phyloP scores from a whole-genome alignment of 495 filamentous ascomycete species.

The Pseudevernia furfuracea region DNA sequence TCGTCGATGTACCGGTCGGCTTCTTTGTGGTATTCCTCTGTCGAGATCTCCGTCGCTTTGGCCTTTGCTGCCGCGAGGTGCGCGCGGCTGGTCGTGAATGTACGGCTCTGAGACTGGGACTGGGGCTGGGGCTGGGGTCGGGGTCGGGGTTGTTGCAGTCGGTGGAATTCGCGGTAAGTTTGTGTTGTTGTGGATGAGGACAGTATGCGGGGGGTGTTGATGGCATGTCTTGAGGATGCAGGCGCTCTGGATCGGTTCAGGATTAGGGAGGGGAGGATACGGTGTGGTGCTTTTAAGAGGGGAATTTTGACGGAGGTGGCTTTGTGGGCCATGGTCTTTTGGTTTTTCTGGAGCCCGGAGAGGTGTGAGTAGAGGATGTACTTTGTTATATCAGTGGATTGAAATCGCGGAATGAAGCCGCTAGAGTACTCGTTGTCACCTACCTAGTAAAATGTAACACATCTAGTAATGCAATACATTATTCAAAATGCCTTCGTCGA shows the following conservation, averaged over 20 bases:
- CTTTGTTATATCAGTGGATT: not conserved
- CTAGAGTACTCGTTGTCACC: no score
- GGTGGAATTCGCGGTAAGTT: not conserved
- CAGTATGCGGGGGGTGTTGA: not conserved
- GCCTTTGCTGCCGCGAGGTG: not conserved
- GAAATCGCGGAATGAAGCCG: conserved; percentile 2
- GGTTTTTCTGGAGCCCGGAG: not conserved
- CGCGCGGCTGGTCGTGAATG: not conserved
- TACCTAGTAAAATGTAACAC: no score
- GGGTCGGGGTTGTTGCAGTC: not conserved
- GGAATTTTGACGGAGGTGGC: not conserved
- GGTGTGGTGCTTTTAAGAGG: not conserved
- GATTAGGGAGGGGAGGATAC: not conserved
- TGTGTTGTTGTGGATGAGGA: not conserved
- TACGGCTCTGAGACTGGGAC: not conserved
- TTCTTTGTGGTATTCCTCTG: conserved; percentile 40
- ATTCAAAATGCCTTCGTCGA: no score
- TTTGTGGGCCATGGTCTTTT: not conserved
- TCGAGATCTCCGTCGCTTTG: not conserved
- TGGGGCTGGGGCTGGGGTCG: not conserved
- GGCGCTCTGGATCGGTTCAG: not conserved
- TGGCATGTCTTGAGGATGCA: not conserved
- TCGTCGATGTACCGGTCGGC: conserved; percentile 45
- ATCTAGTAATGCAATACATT: no score
- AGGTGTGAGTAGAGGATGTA: not conserved